Conservation (phyloP, 257 asterid species). For the Ophiorrhiza pumila region DNA sequence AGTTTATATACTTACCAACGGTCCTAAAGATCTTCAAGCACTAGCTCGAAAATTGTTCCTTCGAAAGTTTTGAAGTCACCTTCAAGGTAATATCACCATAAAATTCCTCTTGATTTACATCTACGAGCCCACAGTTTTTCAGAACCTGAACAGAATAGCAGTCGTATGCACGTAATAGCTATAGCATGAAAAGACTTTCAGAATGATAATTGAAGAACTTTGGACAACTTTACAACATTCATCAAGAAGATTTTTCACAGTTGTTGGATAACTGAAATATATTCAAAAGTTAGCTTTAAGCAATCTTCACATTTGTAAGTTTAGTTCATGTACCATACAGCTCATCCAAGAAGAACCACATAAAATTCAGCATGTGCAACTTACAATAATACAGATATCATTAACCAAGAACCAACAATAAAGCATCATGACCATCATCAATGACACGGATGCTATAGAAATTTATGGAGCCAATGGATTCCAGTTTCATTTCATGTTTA, state of each 20-base stretch:
- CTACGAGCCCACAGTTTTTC: conserved; percentile 47
- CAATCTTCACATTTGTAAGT: background rate
- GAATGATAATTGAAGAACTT: background rate
- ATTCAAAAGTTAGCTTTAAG: background rate
- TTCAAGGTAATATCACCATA: conserved; percentile 49
- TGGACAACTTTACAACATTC: background rate
- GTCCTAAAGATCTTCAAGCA: background rate
- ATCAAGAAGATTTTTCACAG: background rate
- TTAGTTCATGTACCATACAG: background rate
- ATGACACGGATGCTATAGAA: background rate
- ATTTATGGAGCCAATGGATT: background rate
- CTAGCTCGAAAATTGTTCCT: conserved; percentile 44
- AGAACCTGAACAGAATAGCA: conserved; percentile 49
- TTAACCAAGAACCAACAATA: background rate
- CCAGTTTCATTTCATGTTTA: background rate
- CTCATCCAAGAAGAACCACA: background rate
- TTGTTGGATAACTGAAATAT: background rate
- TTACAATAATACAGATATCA: background rate
- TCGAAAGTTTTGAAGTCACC: conserved; percentile 55
- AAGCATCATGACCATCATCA: background rate
- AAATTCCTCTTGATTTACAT: conserved; percentile 54
- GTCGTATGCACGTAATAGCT: background rate
- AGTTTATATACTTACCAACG: background rate
- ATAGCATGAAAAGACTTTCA: background rate
- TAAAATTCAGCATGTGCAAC: background rate